Conservation (phyloP, 352 stramenopile genomes). For the Phytophthora vignae region DNA sequence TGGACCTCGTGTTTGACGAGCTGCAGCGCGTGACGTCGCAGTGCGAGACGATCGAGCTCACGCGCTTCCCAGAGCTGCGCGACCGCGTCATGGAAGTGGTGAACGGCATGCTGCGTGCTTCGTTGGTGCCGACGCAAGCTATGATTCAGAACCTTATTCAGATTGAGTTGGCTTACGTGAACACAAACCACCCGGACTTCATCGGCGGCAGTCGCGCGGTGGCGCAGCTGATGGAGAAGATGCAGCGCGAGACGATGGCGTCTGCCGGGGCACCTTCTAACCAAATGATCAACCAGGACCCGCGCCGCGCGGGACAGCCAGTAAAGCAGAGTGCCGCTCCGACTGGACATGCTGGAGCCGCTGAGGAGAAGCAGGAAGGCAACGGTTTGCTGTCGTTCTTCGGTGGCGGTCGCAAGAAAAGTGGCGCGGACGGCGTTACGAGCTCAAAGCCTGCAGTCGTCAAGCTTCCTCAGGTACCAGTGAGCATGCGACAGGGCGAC, state of each 20-base stretch:
- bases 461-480: conserved; percentile 96
- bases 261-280: conserved; percentile 42
- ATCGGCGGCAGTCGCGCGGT: conserved; percentile 97
- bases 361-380: conserved; percentile 67
- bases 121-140: conserved; percentile 76
- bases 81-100: conserved; percentile 97
- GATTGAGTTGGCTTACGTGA: conserved; percentile 99
- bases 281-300: conserved; percentile 59
- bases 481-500: conserved; percentile 96
- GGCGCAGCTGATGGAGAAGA: conserved; percentile 95
- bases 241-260: conserved; percentile 88
- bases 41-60: conserved; percentile 96
- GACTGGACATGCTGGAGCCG: conserved; percentile 21
- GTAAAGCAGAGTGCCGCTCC: conserved; percentile 34
- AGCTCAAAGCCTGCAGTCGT: conserved; percentile 80
- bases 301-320: conserved; percentile 46
- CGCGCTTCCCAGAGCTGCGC: conserved; percentile 94
- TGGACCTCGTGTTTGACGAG: conserved; percentile 99
- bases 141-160: conserved; percentile 99
- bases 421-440: conserved; percentile 21
- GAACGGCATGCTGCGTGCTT: conserved; percentile 87
- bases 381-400: conserved; percentile 83
- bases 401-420: conserved; percentile 73
- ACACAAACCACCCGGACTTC: conserved; percentile 99
- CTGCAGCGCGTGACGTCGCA: conserved; percentile 95